phyloP scores from a whole-genome alignment of 2,329 filamentous ascomycete genomes.

The Trichophyton rubrum region DNA sequence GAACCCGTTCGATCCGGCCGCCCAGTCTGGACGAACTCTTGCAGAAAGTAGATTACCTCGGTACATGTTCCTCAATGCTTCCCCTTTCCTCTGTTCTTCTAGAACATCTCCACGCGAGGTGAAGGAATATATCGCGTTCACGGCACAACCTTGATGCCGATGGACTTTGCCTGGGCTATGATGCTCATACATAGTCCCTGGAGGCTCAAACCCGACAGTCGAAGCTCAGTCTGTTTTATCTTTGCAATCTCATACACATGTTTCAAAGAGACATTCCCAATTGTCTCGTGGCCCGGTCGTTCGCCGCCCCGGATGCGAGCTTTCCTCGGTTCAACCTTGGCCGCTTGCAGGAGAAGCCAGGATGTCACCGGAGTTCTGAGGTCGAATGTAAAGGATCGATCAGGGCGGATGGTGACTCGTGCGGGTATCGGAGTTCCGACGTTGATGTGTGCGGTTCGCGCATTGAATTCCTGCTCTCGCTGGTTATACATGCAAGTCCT shows the following conservation, averaged over 20 bases:
- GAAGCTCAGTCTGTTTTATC: constrained; percentile 74
- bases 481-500: neutral
- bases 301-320: constrained; percentile 62
- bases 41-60: neutral
- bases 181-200: constrained; percentile 61
- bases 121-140: constrained; percentile 22
- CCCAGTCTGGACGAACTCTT: neutral
- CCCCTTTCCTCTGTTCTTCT: neutral
- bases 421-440: constrained; percentile 79
- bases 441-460: constrained; percentile 72
- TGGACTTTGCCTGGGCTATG: constrained; percentile 62
- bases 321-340: constrained; percentile 58
- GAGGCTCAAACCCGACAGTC: constrained; percentile 58
- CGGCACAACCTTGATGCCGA: constrained; percentile 59
- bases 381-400: constrained; percentile 87
- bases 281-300: constrained; percentile 60
- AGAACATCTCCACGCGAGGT: neutral
- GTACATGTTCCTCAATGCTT: neutral
- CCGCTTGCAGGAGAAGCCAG: constrained; percentile 73
- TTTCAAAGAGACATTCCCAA: constrained; percentile 84
- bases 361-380: constrained; percentile 90
- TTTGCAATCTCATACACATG: constrained; percentile 96
- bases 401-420: constrained; percentile 79
- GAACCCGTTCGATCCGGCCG: neutral
- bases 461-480: constrained; percentile 75